These are phyloP conservation scores for Penicillium coffeae DNA, from an alignment of 495 filamentous ascomycete genomes.

Conservation along the genomic window DNA sequence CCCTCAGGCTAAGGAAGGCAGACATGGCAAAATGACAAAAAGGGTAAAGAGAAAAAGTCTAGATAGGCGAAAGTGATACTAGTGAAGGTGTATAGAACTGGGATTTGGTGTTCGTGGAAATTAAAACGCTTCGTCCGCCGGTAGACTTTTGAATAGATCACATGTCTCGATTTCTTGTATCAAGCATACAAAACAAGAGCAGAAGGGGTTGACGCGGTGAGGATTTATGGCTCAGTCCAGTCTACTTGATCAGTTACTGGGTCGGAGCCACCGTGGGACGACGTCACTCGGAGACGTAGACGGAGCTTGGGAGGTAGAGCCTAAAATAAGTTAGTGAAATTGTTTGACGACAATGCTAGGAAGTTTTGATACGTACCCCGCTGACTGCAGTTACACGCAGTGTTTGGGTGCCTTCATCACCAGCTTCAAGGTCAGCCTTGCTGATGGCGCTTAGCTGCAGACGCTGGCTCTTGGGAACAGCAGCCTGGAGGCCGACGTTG, in stretches of 20 bases:
- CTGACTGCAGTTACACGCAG: constrained; percentile 81
- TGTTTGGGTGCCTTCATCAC: constrained; percentile 78
- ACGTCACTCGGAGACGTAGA: constrained; percentile 80
- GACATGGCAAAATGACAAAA: constrained; percentile 4
- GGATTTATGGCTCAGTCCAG: constrained; percentile 73
- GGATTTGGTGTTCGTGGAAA: constrained; percentile 14
- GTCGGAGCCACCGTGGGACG: constrained; percentile 61
- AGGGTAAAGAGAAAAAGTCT: constrained; percentile 11
- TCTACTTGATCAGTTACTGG: constrained; percentile 88
- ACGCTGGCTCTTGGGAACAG: constrained; percentile 93
- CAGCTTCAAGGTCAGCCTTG: constrained; percentile 66
- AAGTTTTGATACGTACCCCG: constrained; percentile 63
- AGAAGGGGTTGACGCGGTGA: neutral
- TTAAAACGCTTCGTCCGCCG: constrained; percentile 18
- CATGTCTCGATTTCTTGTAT: neutral
- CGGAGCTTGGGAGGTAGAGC: constrained; percentile 67
- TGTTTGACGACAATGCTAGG: neutral
- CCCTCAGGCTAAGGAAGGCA: neutral
- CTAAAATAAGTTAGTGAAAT: constrained; percentile 26
- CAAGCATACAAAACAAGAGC: neutral
- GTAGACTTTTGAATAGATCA: constrained; percentile 13
- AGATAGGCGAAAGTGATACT: constrained; percentile 7
- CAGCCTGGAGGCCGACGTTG: constrained; percentile 79
- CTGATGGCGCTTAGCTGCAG: constrained; percentile 86
- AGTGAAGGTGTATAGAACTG: constrained; percentile 15